Evolutionary conservation across 2,329 filamentous ascomycete species (phyloP).

Genomic region (Arthroderma uncinatum): DNA sequence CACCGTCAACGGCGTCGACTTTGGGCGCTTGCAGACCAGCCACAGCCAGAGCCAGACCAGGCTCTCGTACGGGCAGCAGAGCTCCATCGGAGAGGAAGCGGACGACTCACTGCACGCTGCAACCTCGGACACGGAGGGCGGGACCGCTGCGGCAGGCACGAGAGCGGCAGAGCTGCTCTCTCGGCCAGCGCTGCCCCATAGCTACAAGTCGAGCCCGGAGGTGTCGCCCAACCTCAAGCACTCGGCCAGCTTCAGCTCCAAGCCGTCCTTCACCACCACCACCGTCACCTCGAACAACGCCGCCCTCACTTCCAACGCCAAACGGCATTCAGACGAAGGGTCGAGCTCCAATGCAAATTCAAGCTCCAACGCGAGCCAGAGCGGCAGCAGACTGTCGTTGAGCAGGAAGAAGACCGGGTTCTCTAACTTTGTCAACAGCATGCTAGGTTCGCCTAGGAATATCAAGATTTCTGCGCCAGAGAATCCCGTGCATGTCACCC

Average conservation of each 20-base stretch:
- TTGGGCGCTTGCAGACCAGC: not conserved
- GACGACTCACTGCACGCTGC: too few species aligned
- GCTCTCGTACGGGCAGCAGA: not conserved
- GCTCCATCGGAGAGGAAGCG: not conserved
- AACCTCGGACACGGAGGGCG: not conserved
- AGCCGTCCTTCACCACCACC: conserved; percentile 42
- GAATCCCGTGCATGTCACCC: conserved; percentile 94
- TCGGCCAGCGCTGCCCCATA: conserved; percentile 33
- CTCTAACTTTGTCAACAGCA: conserved; percentile 73
- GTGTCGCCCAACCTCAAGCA: conserved; percentile 49
- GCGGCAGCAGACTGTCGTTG: conserved; percentile 48
- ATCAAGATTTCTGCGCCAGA: conserved; percentile 95
- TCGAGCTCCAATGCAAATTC: not conserved
- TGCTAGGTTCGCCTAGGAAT: conserved; percentile 74
- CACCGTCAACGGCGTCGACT: not conserved
- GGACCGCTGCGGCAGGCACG: too few species aligned
- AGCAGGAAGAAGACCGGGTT: conserved; percentile 77
- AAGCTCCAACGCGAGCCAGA: conserved; percentile 18
- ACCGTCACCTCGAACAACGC: conserved; percentile 39
- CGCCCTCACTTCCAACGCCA: conserved; percentile 33
- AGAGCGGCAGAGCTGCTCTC: conserved; percentile 23
- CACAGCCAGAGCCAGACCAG: not conserved
- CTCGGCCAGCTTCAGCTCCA: conserved; percentile 53
- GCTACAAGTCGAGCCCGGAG: conserved; percentile 20
- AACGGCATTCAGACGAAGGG: conserved; percentile 70